Evolutionary conservation across 2,329 filamentous ascomycete genomes (phyloP).

Genomic region (Scorias spongiosa): DNA sequence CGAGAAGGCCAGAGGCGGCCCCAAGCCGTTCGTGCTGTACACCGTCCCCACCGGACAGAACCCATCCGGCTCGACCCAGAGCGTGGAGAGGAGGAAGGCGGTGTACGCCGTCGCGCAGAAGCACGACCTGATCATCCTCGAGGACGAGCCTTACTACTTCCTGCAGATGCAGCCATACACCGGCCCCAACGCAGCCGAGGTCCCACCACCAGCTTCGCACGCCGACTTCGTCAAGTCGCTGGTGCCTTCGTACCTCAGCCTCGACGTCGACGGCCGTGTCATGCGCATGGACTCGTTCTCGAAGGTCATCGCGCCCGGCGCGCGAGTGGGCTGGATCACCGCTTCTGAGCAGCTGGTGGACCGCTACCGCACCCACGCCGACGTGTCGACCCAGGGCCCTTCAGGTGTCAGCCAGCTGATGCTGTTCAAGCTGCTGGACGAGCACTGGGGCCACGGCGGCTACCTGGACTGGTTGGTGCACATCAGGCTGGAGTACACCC

Average conservation of each 20-base stretch:
- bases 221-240: conserved; percentile 60
- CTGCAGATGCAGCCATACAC: conserved; percentile 72
- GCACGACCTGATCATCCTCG: conserved; percentile 74
- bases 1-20: conserved; percentile 35
- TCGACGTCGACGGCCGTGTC: conserved; percentile 78
- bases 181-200: conserved; percentile 34
- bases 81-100: conserved; percentile 47
- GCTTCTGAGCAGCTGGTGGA: conserved; percentile 73
- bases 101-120: conserved; percentile 68
- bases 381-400: conserved; percentile 73
- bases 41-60: conserved; percentile 75
- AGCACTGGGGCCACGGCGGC: conserved; percentile 83
- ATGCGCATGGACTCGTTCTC: conserved; percentile 87
- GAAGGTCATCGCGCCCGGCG: conserved; percentile 75
- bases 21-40: conserved; percentile 54
- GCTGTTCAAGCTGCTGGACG: conserved; percentile 78
- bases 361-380: conserved; percentile 65
- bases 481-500: conserved; percentile 66
- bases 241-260: conserved; percentile 59
- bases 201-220: conserved; percentile 44
- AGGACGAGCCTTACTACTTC: conserved; percentile 93
- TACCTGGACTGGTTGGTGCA: conserved; percentile 83
- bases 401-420: conserved; percentile 71
- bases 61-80: conserved; percentile 74
- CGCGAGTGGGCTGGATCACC: conserved; percentile 76